Evolutionary conservation across 768 basidiomycete species (phyloP), one percentile per base, ranked within the genome.

Genomic region (Xerocomus spinulosus): DNA sequence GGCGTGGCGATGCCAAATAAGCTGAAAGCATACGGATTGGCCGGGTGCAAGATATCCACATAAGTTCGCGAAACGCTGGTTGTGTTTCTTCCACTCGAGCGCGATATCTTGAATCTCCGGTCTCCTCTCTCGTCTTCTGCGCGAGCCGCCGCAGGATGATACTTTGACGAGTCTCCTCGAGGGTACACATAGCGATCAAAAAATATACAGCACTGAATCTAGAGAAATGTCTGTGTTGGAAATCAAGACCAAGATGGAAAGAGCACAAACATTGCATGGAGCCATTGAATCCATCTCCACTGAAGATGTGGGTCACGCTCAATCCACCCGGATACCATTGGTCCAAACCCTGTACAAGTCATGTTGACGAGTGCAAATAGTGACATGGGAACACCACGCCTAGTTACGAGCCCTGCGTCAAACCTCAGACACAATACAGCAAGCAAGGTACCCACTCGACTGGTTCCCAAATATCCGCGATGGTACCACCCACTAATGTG

Each of bases 221-320:
- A 37, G 17, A 9, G 9, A 34, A 6, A 25, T 4, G 3, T n/a
- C 54, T 32, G 42, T 39, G 24, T 46, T 15, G 25, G 28, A 10
- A 10, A n/a, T 14, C 13, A 24, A n/a, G 4, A 40, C 25, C 30
- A 30, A 24, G 29, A 35, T 39, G 15, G 42, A 42, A 51, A 18
- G n/a, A n/a, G 29, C 59, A 53, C 26, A 21, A n/a, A 79, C 82
- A 84, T 87, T 56, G 82, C 70, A 50, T 83, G 80, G 12, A 88
- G 74, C 87, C 87, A 90, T 58, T 87, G 80, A 20, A 92, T 87
- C 86, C 87, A 90, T 20, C 86, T 72, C 86, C 88, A 90, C 57
- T 73, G 72, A 12, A 89, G 66, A 18, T 66, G 68, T 0, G 72
- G 68, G 49, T 81, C 76, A 52, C 76, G 70, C 55, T 88, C 82